Base-by-base conservation (phyloP, 768 basidiomycete species). In the Psilocybe subaeruginosa region DNA sequence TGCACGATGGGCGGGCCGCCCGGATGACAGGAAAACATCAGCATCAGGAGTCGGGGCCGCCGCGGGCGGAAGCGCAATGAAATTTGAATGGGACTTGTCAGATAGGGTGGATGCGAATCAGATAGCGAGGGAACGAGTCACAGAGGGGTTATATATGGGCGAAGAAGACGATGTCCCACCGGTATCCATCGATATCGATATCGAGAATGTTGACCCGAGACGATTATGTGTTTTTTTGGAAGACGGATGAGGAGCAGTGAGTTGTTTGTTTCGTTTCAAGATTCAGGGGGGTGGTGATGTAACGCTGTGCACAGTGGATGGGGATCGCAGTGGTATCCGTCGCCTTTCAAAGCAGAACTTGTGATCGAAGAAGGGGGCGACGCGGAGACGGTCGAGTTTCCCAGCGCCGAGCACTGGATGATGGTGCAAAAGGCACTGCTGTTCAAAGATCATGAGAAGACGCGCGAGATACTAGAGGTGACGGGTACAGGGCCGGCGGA, bases 361-460 rank as follows among this genome's bases (percentile, higher is more conserved):
- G 68, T 65, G 5, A 64, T 80, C 29, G 71, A 70, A 2, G 76
- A 70, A 1, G 63, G 68, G 3, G 73, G 67, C 0, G 62, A 70
- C 37, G 66, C 69, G 17, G 73, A 77, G 58, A 67, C 65, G 2
- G 68, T 77, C 23, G 66, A 55, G 0, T 86, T 86, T 67, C 72
- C 71, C 5, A 81, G 82, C 2, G 78, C 83, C 0, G 87, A 88
- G 70, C 86, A 88, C 64, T 88, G 81, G 80, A 88, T 88, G 87
- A 89, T 88, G 87, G 75, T 82, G 43, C 80, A 82, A 55, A 88
- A 88, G 68, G 85, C 86, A 6, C 66, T 85, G 3, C 64, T 88
- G 2, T 88, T 88, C 73, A 65, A 69, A 11, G 85, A 88, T 65
- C 41, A 56, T 8, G 74, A 66, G 4, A 69, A 82, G 4, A 81